phyloP scores from a whole-genome alignment of 148 eudicot species.

The Bassia scoparia region DNA sequence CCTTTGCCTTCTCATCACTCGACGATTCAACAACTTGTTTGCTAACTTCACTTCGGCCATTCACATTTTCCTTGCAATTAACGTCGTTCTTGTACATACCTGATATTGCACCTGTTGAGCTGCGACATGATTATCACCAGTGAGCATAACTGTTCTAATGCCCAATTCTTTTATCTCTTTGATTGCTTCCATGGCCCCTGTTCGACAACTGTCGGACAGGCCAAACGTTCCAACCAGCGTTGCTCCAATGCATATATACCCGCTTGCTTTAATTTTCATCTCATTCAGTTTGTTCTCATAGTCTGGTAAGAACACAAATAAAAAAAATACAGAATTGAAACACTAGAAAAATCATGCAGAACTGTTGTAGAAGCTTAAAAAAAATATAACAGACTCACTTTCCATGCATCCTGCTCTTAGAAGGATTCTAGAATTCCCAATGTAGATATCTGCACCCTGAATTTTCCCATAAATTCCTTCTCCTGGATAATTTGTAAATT shows the following conservation, averaged over 20 bases:
- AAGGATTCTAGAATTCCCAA: too few species aligned
- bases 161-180: too few species aligned
- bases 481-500: slow-evolving; percentile 41
- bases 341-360: too few species aligned
- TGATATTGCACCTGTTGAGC: too few species aligned
- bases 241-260: slow-evolving; percentile 30
- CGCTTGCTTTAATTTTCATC: slow-evolving; percentile 30
- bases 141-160: too few species aligned
- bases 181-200: slow-evolving; percentile 39
- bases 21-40: background rate
- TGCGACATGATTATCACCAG: too few species aligned
- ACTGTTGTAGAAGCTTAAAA: too few species aligned
- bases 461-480: slow-evolving; percentile 51
- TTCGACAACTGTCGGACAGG: slow-evolving; percentile 38
- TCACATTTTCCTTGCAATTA: slow-evolving; percentile 1
- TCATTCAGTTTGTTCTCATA: slow-evolving; percentile 9
- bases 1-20: background rate
- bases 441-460: too few species aligned
- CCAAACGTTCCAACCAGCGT: slow-evolving; percentile 30
- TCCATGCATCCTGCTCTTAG: too few species aligned
- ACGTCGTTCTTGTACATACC: background rate
- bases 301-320: slow-evolving; percentile 17
- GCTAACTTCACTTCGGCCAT: background rate
- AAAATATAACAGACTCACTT: too few species aligned
- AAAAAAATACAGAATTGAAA: background rate